Evolutionary conservation across 148 eudicot species (phyloP).

Genomic region (Rhododendron ovatum): DNA sequence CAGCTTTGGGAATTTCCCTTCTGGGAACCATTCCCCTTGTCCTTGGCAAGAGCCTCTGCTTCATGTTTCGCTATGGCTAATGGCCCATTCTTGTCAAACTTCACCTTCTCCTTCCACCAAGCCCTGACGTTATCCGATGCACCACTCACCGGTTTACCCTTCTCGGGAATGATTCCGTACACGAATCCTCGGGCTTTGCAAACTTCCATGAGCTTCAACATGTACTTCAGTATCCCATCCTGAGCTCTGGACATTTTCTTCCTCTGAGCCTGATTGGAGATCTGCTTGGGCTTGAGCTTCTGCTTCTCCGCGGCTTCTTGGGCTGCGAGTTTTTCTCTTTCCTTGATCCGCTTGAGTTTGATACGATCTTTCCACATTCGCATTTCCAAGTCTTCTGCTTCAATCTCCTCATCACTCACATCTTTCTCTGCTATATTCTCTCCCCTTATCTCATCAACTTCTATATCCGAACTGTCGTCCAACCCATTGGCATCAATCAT

Average conservation of each 20-base stretch:
- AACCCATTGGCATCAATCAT: slow-evolving; percentile 21
- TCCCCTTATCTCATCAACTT: slow-evolving; percentile 72
- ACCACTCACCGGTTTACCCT: slow-evolving; percentile 97
- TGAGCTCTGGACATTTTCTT: slow-evolving; percentile 98
- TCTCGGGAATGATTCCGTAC: slow-evolving; percentile 92
- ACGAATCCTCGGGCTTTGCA: slow-evolving; percentile 96
- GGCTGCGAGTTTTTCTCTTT: slow-evolving; percentile 65
- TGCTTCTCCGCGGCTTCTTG: slow-evolving; percentile 68
- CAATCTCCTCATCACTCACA: slow-evolving; percentile 97
- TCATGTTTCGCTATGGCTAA: slow-evolving; percentile 82
- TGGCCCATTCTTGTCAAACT: slow-evolving; percentile 89
- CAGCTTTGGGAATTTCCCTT: slow-evolving; percentile 51
- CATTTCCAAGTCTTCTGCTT: slow-evolving; percentile 58
- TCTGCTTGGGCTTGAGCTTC: slow-evolving; percentile 59
- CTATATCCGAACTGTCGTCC: slow-evolving; percentile 65
- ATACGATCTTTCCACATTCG: slow-evolving; percentile 95
- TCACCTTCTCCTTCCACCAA: slow-evolving; percentile 99
- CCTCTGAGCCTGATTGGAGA: slow-evolving; percentile 79
- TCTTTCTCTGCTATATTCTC: slow-evolving; percentile 76
- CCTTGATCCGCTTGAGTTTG: slow-evolving; percentile 79
- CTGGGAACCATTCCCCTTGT: slow-evolving; percentile 35
- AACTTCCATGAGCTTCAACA: slow-evolving; percentile 96
- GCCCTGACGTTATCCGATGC: slow-evolving; percentile 88
- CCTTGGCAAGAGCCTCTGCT: slow-evolving; percentile 46
- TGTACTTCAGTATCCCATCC: slow-evolving; percentile 92